Evolutionary conservation across 805 yeast species (phyloP).

Genomic region (Candida xiaguanensis): DNA sequence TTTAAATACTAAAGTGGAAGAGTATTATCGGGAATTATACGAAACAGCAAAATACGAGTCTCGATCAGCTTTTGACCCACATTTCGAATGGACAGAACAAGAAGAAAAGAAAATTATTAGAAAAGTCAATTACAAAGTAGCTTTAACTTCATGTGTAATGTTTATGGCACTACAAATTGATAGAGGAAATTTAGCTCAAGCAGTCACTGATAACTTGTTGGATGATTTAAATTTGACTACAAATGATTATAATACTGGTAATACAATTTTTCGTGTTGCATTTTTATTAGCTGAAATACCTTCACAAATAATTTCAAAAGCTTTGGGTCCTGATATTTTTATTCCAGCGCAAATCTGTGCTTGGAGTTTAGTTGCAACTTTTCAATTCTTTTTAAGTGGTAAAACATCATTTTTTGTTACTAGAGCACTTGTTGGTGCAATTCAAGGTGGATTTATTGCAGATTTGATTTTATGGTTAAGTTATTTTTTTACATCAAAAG

Average conservation of each 20-base stretch:
- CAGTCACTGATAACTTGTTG: slow-evolving; percentile 54
- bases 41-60: slow-evolving; percentile 49
- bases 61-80: slow-evolving; percentile 53
- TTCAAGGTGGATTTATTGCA: slow-evolving; percentile 72
- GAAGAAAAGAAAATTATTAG: slow-evolving; percentile 49
- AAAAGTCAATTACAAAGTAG: slow-evolving; percentile 54
- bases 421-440: slow-evolving; percentile 49
- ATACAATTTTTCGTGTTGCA: slow-evolving; percentile 48
- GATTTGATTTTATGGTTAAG: slow-evolving; percentile 62
- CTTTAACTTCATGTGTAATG: slow-evolving; percentile 57
- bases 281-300: slow-evolving; percentile 61
- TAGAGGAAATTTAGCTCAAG: slow-evolving; percentile 55
- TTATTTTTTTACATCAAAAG: slow-evolving; percentile 59
- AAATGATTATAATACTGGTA: slow-evolving; percentile 56
- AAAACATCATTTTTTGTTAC: slow-evolving; percentile 44
- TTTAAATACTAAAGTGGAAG: slow-evolving; percentile 10
- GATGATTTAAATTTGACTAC: slow-evolving; percentile 52
- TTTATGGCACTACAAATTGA: slow-evolving; percentile 58
- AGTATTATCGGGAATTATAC: slow-evolving; percentile 13
- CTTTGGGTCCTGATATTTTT: slow-evolving; percentile 60
- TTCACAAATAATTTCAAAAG: slow-evolving; percentile 62
- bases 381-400: slow-evolving; percentile 33
- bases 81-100: slow-evolving; percentile 48
- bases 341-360: slow-evolving; percentile 53
- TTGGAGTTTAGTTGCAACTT: slow-evolving; percentile 56